A percentile compares a stretch with the other conserved stretches of the same genome.
Evolutionary conservation across 345 rosid species (phyloP).

Genomic region (Lepidium aucheri): DNA sequence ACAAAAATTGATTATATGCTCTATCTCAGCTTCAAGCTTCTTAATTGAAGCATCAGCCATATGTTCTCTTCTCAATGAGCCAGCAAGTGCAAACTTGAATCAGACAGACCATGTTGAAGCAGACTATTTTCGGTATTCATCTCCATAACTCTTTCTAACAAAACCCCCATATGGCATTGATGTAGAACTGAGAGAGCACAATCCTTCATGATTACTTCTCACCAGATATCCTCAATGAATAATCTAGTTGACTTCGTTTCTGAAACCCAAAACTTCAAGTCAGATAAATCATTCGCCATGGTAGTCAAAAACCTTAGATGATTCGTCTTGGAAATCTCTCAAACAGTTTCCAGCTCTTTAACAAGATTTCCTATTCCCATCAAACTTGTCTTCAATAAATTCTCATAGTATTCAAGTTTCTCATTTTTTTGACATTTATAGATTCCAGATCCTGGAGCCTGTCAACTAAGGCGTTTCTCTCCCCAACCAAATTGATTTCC

Average conservation of each 20-base stretch:
- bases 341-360: slow-evolving; percentile 49
- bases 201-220: slow-evolving; percentile 77
- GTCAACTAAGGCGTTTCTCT: slow-evolving; percentile 44
- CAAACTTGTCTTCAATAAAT: slow-evolving; percentile 49
- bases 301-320: slow-evolving; percentile 33
- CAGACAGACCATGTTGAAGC: slow-evolving; percentile 69
- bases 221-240: slow-evolving; percentile 90
- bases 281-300: slow-evolving; percentile 39
- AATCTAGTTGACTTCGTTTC: slow-evolving; percentile 52
- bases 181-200: slow-evolving; percentile 87
- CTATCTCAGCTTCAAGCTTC: slow-evolving; percentile 93
- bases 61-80: slow-evolving; percentile 88
- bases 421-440: slow-evolving; percentile 33
- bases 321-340: slow-evolving; percentile 39
- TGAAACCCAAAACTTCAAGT: slow-evolving; percentile 42
- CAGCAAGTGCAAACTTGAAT: slow-evolving; percentile 92
- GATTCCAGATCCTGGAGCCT: slow-evolving; percentile 58
- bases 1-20: slow-evolving; percentile 32
- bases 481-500: slow-evolving; percentile 37
- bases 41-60: slow-evolving; percentile 76
- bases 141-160: slow-evolving; percentile 80
- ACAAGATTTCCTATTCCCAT: slow-evolving; percentile 46
- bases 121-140: slow-evolving; percentile 78
- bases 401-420: slow-evolving; percentile 51
- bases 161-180: slow-evolving; percentile 81